Evolutionary conservation across 106 monocot genomes (phyloP).

Genomic region (Dendrobium officinale): DNA sequence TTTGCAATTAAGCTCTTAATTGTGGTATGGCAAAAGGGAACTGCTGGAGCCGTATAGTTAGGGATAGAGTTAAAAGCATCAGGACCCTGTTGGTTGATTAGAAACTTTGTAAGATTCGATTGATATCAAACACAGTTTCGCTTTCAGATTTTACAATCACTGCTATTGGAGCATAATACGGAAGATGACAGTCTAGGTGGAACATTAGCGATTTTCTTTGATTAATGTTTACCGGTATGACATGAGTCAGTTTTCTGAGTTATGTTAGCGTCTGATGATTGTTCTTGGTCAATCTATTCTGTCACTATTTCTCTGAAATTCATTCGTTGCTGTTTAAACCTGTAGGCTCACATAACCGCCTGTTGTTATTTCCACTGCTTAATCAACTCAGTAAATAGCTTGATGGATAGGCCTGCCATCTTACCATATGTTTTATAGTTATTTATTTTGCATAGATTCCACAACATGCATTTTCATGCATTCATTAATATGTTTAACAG

Average conservation of each 20-base stretch:
- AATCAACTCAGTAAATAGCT: background rate
- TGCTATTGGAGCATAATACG: background rate
- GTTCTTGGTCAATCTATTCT: background rate
- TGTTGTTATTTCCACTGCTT: background rate
- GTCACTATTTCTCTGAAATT: background rate
- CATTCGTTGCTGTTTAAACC: background rate
- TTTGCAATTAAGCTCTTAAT: too few species aligned
- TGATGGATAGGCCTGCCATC: background rate
- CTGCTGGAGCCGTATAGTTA: too few species aligned
- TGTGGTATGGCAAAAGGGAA: too few species aligned
- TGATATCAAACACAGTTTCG: too few species aligned
- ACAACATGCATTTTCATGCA: background rate
- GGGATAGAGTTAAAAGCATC: too few species aligned
- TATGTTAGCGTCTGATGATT: background rate
- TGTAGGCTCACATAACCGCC: background rate
- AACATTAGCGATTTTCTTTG: background rate
- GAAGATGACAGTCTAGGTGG: background rate
- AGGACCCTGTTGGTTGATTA: too few species aligned
- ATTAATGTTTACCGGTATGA: background rate
- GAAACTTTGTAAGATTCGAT: too few species aligned
- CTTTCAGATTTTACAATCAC: too few species aligned
- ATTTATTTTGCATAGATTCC: constrained; percentile 1
- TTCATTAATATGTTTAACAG: background rate
- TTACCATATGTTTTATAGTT: background rate
- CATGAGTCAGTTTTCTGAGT: background rate